Evolutionary conservation across 768 basidiomycete species (phyloP), one percentile per base, ranked within the genome.

Genomic region (Amanita pseudoporphyria): DNA sequence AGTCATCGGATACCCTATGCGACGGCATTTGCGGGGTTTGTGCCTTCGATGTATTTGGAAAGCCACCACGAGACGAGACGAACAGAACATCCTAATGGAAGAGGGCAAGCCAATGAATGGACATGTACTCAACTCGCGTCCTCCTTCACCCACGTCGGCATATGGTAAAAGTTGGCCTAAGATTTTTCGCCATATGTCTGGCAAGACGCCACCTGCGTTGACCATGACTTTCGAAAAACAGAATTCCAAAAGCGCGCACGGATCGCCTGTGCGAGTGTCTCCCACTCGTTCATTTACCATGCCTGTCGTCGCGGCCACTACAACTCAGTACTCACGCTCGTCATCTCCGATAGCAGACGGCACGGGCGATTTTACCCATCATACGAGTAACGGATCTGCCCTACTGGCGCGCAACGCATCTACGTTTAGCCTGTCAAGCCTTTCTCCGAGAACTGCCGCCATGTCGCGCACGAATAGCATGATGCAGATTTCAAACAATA

Each of bases 381-480:
- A 18, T 38, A 7, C 24, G 41, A 42, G 28, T 43, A 28, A 28
- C 41, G 41, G 24, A 64, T 63, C 70, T 51, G 67, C 68, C 19
- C 61, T 76, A 43, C 67, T 77, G 47, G 72, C 76, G 55, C 70
- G 81, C 55, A 87, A 84, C 54, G 70, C 72, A 6, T 86, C 84
- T 3, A 76, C 80, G 62, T 73, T 80, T 61, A 86, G 75, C 59
- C 59, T 86, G 35, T 70, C 77, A 32, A 69, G 67, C n/a, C 60
- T 79, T 52, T 64, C 71, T 28, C 71, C 82, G 37, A 71, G 81
- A 42, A 65, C 57, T 48, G 55, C 51, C 14, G 62, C 64, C 6
- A 56, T 67, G 47, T 66, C 66, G 46, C 61, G 65, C 52, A 52
- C 58, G 28, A 65, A 62, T 54, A 66, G 62, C 39, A n/a, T 26